Base-by-base conservation (phyloP, 2,329 filamentous ascomycete species). In the Cylindrodendrum hubeiense region DNA sequence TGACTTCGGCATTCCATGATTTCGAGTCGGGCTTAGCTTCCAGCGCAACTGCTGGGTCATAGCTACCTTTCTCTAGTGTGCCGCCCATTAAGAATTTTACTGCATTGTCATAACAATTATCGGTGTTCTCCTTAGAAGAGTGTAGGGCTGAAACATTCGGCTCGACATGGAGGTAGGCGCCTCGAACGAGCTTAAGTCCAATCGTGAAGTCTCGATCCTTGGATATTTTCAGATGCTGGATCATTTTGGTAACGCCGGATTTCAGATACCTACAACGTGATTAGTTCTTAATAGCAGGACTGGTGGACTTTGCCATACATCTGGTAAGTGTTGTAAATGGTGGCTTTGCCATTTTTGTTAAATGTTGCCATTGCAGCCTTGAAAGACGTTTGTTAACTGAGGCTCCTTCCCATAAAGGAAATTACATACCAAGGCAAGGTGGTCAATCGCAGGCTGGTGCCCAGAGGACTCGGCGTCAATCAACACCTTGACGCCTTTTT, bases 301-400 rank as follows among this genome's bases (percentile, higher is more conserved):
- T 3, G 3, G 3, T 7, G 39, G 37, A 2, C 1, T 8, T 44
- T 12, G 12, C 26, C 55, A 15, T 34, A 50, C 61, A 63, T 63
- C 28, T 63, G 61, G 59, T 63, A 63, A n/a, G 61, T 63, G 47
- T 63, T 63, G 24, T 60, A 63, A 41, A 63, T 53, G 33, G 54
- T 39, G 17, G 61, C 61, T 34, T 34, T 34, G 34, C 54, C 47
- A 7, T 49, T 47, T 2, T 5, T 19, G 19, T 63, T 63, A 24
- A 63, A 63, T 22, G 39, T 59, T 2, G 55, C 39, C 61, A 63
- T 63, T 26, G 34, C 54, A 47, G 37, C 26, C 61, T 63, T 5
- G 15, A 10, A 26, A 26, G 17, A 43, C 5, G 4, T 8, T 5
- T 26, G 6, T 50, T 28, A 50, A n/a, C n/a, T n/a, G 33, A 10